Conservation (phyloP, 2,329 filamentous ascomycete species). For the Alternaria sp. region DNA sequence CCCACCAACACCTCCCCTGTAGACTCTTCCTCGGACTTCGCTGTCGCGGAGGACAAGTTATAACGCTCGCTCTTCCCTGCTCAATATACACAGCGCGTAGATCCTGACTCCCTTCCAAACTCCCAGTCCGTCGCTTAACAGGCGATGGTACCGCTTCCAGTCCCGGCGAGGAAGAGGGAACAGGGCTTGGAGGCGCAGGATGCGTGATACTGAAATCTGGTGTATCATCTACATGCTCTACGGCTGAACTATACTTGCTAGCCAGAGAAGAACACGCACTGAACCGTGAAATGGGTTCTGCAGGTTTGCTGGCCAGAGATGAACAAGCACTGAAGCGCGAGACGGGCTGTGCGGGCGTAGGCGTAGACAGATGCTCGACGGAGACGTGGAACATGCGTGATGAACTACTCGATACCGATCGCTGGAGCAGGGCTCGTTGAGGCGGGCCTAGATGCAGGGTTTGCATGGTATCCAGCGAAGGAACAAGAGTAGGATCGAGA, state of each 20-base stretch:
- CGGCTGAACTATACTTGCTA: background rate
- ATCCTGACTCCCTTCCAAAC: background rate
- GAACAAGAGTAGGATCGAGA: background rate
- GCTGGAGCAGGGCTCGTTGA: background rate
- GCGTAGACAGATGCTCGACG: background rate
- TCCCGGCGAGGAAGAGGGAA: background rate
- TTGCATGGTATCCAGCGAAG: background rate
- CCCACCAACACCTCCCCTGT: background rate
- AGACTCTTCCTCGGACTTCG: background rate
- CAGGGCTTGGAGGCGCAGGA: background rate
- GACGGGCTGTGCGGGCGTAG: background rate
- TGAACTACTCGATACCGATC: background rate
- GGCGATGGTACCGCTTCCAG: background rate
- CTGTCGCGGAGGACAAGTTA: background rate
- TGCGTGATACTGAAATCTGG: constrained; percentile 2
- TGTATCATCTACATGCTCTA: background rate
- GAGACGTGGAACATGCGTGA: background rate
- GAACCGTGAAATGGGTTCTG: background rate
- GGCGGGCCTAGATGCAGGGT: background rate
- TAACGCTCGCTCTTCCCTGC: background rate
- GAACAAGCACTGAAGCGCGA: background rate
- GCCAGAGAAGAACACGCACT: background rate
- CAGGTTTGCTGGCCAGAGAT: background rate
- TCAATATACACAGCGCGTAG: background rate
- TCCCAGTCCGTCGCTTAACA: background rate